Percentiles rank a stretch among this genome's conserved stretches.
Conservation (phyloP, 108 stramenopile genomes). For the Cyclotella atomus region DNA sequence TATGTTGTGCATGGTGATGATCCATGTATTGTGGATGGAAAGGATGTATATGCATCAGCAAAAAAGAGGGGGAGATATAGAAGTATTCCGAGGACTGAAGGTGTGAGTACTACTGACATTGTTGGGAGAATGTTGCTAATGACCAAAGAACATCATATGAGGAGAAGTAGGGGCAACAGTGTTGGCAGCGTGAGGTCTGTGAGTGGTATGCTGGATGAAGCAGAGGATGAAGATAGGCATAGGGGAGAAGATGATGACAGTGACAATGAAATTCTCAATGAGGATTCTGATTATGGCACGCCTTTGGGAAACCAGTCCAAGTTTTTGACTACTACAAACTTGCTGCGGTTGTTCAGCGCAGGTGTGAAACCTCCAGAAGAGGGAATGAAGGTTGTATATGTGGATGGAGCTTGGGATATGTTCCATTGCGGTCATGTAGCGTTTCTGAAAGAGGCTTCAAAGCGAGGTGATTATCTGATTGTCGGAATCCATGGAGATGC, state of each 20-base stretch:
- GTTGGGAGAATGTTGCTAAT: slow-evolving; percentile 98
- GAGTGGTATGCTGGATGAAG: slow-evolving; percentile 15
- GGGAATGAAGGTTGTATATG: slow-evolving; percentile 91
- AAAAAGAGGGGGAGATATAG: slow-evolving; percentile 81
- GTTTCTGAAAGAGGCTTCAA: slow-evolving; percentile 80
- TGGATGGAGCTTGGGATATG: slow-evolving; percentile 99
- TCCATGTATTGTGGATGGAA: slow-evolving; percentile 96
- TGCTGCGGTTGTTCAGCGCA: slow-evolving; percentile 93
- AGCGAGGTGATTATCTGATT: slow-evolving; percentile 95
- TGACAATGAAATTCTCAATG: slow-evolving; percentile 47
- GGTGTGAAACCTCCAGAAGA: slow-evolving; percentile 84
- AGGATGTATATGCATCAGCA: slow-evolving; percentile 88
- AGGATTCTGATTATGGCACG: slow-evolving; percentile 10
- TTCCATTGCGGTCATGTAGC: slow-evolving; percentile 98
- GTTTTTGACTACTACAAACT: slow-evolving; percentile 92
- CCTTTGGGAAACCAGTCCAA: slow-evolving; percentile 72
- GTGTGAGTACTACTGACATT: slow-evolving; percentile 98
- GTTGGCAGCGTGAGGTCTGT: slow-evolving; percentile 28
- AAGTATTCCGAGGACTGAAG: slow-evolving; percentile 97
- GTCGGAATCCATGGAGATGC: slow-evolving; percentile 98
- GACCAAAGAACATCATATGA: slow-evolving; percentile 90
- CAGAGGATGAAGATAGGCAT: not conserved
- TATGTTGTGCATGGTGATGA: slow-evolving; percentile 98
- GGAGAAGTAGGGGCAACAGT: slow-evolving; percentile 27
- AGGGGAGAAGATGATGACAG: slow-evolving; percentile 36